A percentile compares a stretch with the other conserved stretches of the same genome.
phyloP scores from a whole-genome alignment of 2,329 filamentous ascomycete species.

The Endoconidiophora polonica region DNA sequence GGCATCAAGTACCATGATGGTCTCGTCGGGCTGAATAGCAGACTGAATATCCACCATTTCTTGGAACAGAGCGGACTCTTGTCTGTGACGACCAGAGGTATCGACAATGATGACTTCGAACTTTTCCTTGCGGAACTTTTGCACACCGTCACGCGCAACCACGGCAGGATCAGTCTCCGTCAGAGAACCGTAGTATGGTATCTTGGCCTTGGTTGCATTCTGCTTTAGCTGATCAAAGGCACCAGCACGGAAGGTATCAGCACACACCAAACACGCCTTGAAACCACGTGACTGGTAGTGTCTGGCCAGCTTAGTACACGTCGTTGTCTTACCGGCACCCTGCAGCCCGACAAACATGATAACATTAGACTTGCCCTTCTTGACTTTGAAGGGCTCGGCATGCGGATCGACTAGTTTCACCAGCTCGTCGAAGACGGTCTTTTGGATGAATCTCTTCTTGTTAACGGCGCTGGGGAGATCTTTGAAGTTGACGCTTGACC shows the following conservation, averaged over 20 bases:
- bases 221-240: constrained; percentile 98
- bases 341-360: constrained; percentile 99
- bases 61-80: constrained; percentile 86
- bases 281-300: constrained; percentile 92
- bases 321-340: constrained; percentile 94
- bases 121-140: constrained; percentile 96
- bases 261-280: constrained; percentile 84
- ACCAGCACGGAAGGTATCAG: constrained; percentile 95
- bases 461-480: constrained; percentile 81
- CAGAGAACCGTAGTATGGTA: constrained; percentile 92
- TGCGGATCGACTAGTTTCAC: constrained; percentile 92
- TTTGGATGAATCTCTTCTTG: constrained; percentile 97
- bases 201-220: constrained; percentile 97
- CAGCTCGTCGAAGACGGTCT: constrained; percentile 92
- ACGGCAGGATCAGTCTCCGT: constrained; percentile 92
- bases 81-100: constrained; percentile 84
- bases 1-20: constrained; percentile 93
- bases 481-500: constrained; percentile 81
- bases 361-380: constrained; percentile 89
- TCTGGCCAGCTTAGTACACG: constrained; percentile 88
- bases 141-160: constrained; percentile 87
- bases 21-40: constrained; percentile 78
- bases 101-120: constrained; percentile 99
- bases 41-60: constrained; percentile 96
- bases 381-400: constrained; percentile 86